Evolutionary conservation across 2,329 filamentous ascomycete species (phyloP).

Genomic region (Ophiosphaerella herpotricha): DNA sequence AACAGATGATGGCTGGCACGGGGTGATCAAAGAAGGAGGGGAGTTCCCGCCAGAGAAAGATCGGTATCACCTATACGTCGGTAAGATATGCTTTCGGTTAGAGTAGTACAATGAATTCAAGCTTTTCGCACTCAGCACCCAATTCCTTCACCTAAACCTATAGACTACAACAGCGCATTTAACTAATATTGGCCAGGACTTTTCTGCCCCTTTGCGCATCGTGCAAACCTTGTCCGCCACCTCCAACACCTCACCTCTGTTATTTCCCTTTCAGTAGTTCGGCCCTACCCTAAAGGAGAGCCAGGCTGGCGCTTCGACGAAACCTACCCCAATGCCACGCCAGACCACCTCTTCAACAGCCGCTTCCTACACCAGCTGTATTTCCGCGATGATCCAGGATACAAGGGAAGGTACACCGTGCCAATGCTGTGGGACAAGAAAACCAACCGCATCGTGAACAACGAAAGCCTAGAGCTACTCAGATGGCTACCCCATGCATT

Average conservation of each 20-base stretch:
- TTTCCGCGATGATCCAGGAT: conserved; percentile 63
- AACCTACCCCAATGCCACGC: conserved; percentile 62
- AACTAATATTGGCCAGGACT: conserved; percentile 50
- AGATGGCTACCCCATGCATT: conserved; percentile 63
- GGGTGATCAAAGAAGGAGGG: conserved; percentile 52
- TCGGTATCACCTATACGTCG: conserved; percentile 62
- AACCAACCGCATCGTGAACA: conserved; percentile 61
- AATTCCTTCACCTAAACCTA: too few species aligned
- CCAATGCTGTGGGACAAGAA: conserved; percentile 67
- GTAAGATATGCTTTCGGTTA: conserved; percentile 21
- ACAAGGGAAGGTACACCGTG: conserved; percentile 65
- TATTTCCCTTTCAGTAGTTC: conserved; percentile 63
- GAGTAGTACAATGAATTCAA: not conserved
- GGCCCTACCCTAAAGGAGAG: conserved; percentile 68
- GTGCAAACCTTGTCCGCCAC: conserved; percentile 61
- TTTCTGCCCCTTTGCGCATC: conserved; percentile 69
- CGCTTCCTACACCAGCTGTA: conserved; percentile 66
- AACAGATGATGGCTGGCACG: conserved; percentile 57
- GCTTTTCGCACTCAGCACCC: too few species aligned
- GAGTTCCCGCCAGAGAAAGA: conserved; percentile 57
- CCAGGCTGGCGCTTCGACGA: conserved; percentile 65
- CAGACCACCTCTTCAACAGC: conserved; percentile 63
- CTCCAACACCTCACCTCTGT: conserved; percentile 62
- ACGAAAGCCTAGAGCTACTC: conserved; percentile 64
- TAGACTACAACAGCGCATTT: too few species aligned